A percentile compares a stretch with the other conserved stretches of the same genome.
phyloP scores from a whole-genome alignment of 2,329 filamentous ascomycete genomes.

The Coniosporium tulheliwenetii region DNA sequence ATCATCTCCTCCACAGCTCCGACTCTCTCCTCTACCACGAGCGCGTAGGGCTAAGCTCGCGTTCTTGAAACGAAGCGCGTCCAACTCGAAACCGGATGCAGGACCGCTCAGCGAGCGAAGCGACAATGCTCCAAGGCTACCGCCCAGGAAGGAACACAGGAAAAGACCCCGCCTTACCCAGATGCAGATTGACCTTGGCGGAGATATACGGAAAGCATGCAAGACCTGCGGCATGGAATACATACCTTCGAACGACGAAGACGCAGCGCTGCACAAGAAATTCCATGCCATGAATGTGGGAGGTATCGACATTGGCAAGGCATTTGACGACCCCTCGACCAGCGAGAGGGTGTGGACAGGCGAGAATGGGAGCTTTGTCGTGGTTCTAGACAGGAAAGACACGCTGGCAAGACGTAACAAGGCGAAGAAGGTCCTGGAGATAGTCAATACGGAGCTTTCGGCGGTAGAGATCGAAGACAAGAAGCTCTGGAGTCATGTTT shows the following conservation, averaged over 20 bases:
- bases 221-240: constrained; percentile 51
- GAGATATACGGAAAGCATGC: constrained; percentile 40
- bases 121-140: constrained; percentile 19
- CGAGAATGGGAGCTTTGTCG: constrained; percentile 19
- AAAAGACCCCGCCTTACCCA: constrained; percentile 29
- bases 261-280: constrained; percentile 45
- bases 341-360: constrained; percentile 3
- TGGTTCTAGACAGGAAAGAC: constrained; percentile 41
- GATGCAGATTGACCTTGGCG: constrained; percentile 45
- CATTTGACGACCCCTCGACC: constrained; percentile 30
- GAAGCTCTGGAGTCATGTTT: constrained; percentile 38
- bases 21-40: constrained; percentile 23
- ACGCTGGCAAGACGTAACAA: constrained; percentile 33
- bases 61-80: constrained; percentile 29
- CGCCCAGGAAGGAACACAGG: constrained; percentile 12
- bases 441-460: constrained; percentile 47
- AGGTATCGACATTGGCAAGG: constrained; percentile 45
- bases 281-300: constrained; percentile 47
- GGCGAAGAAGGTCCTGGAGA: constrained; percentile 38
- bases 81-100: constrained; percentile 9
- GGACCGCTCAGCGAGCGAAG: constrained; percentile 6
- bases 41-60: constrained; percentile 34
- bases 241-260: constrained; percentile 43
- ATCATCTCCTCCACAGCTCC: constrained; percentile 33
- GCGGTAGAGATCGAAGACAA: constrained; percentile 43